phyloP scores from a whole-genome alignment of 2,329 filamentous ascomycete genomes.

The Albifimbria verrucaria region DNA sequence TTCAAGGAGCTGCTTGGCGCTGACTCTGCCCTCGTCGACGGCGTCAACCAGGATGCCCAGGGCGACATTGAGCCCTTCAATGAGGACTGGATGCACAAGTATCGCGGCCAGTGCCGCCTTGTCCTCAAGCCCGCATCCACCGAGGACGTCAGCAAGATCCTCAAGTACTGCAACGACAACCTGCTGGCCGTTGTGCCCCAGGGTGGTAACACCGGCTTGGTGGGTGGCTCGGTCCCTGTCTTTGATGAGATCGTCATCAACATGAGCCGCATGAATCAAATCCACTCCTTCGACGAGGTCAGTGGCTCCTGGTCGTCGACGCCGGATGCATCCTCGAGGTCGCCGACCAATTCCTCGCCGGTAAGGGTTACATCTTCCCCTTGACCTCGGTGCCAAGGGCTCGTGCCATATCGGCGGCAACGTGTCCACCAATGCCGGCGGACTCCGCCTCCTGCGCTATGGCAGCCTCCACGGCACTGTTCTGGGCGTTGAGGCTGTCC shows the following conservation, averaged over 20 bases:
- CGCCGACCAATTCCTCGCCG: slow-evolving; percentile 80
- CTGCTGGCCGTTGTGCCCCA: slow-evolving; percentile 92
- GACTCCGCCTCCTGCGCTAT: slow-evolving; percentile 83
- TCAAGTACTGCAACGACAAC: slow-evolving; percentile 94
- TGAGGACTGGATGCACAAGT: slow-evolving; percentile 99
- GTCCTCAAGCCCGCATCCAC: slow-evolving; percentile 83
- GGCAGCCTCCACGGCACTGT: slow-evolving; percentile 93
- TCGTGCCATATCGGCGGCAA: slow-evolving; percentile 97
- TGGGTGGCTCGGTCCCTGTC: slow-evolving; percentile 92
- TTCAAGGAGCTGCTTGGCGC: slow-evolving; percentile 80
- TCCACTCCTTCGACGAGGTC: slow-evolving; percentile 88
- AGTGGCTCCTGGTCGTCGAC: slow-evolving; percentile 89
- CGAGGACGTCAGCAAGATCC: slow-evolving; percentile 83
- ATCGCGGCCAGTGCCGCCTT: slow-evolving; percentile 82
- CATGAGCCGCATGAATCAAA: slow-evolving; percentile 84
- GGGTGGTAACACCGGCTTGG: slow-evolving; percentile 93
- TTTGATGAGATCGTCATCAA: slow-evolving; percentile 98
- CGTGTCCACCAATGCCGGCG: slow-evolving; percentile 92
- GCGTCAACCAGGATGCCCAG: slow-evolving; percentile 64
- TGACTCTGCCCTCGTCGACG: slow-evolving; percentile 79
- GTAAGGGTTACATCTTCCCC: slow-evolving; percentile 86
- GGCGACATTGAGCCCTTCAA: slow-evolving; percentile 92
- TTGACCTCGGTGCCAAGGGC: slow-evolving; percentile 96
- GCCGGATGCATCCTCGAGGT: slow-evolving; percentile 88
- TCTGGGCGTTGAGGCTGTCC: slow-evolving; percentile 86